phyloP scores from a whole-genome alignment of 2,329 filamentous ascomycete genomes.

The Leptographium flavum region DNA sequence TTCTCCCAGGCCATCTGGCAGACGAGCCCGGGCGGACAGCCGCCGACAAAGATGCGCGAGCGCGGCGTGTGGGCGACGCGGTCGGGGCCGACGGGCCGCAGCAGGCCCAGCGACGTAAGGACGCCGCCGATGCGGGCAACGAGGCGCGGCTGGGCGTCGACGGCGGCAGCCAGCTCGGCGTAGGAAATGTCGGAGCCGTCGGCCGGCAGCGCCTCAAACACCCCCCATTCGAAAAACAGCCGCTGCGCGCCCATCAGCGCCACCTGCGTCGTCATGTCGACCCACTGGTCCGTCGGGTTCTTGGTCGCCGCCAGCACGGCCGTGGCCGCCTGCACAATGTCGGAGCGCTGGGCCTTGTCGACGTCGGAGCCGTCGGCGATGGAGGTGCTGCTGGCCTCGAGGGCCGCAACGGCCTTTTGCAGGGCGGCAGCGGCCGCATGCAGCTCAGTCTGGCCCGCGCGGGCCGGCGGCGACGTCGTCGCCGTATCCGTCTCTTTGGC shows the following conservation, averaged over 20 bases:
- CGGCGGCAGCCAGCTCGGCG: conserved; percentile 14
- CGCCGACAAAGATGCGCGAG: conserved; percentile 11
- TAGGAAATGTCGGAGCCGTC: conserved; percentile 14
- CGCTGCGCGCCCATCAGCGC: conserved; percentile 12
- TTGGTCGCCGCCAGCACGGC: conserved; percentile 4
- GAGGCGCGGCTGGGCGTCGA: conserved; percentile 13
- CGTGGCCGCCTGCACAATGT: conserved; percentile 3
- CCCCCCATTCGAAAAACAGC: conserved; percentile 19
- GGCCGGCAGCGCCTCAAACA: conserved; percentile 18
- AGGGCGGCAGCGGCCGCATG: not conserved
- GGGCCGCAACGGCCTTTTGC: not conserved
- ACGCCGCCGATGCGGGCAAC: conserved; percentile 12
- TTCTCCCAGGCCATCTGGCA: conserved; percentile 13
- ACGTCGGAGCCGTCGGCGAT: not conserved
- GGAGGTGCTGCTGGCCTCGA: not conserved
- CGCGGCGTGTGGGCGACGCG: conserved; percentile 13
- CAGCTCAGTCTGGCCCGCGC: not conserved
- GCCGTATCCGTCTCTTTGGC: too few relatives aligned
- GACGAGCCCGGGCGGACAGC: conserved; percentile 2
- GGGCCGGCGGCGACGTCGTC: not conserved
- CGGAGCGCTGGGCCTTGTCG: not conserved
- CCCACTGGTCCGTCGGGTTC: conserved; percentile 8
- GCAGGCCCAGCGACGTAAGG: conserved; percentile 10
- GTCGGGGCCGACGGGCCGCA: conserved; percentile 11
- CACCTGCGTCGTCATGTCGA: conserved; percentile 4